Evolutionary conservation across 768 basidiomycete species (phyloP).

Genomic region (Boletus rubroflammeus): DNA sequence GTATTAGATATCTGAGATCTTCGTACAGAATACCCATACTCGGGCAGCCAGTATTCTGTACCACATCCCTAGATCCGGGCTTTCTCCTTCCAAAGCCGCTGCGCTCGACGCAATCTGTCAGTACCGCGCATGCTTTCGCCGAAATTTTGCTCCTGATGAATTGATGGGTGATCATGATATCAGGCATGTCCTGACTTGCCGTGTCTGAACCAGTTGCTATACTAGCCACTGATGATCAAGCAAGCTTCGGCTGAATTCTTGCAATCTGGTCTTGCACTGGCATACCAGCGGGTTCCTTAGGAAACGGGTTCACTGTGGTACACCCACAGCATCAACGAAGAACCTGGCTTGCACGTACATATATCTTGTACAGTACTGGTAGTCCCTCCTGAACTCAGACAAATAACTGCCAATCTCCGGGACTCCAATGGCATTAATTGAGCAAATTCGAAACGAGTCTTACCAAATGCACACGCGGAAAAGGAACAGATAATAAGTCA

Average conservation of each 20-base stretch:
- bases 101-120: not conserved
- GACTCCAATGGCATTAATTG: not conserved
- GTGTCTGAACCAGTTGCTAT: not conserved
- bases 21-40: not conserved
- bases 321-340: not conserved
- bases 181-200: not conserved
- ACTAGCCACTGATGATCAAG: not conserved
- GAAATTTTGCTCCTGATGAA: not conserved
- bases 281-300: not conserved
- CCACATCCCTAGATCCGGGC: not conserved
- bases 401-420: not conserved
- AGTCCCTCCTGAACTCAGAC: not conserved
- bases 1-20: not conserved
- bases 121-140: not conserved
- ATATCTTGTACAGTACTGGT: not conserved
- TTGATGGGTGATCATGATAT: not conserved
- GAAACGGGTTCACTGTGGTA: not conserved
- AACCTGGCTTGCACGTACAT: not conserved
- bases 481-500: constrained; percentile 13
- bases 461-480: constrained; percentile 3
- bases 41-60: not conserved
- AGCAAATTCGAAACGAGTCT: not conserved
- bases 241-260: not conserved
- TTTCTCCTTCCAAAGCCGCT: not conserved
- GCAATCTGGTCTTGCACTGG: not conserved